Evolutionary conservation across 2,329 filamentous ascomycete genomes (phyloP), one percentile per base, ranked within the genome.

Genomic region (Geosmithia putterillii): DNA sequence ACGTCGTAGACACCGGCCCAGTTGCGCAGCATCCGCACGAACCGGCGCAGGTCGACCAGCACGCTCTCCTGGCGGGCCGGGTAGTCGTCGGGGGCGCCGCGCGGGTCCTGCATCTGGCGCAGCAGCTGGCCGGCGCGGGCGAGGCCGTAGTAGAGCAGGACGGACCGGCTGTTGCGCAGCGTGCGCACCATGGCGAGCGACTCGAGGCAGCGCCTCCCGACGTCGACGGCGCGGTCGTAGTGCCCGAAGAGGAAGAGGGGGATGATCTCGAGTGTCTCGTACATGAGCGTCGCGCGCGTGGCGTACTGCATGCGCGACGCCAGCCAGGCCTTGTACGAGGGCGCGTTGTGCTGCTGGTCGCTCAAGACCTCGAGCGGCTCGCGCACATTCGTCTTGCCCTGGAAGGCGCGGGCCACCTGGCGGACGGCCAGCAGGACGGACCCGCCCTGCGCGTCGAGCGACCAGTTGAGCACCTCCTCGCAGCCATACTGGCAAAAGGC

Each of bases 391-490:
- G 85, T 89, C 58, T 87, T 89, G 43, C 85, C 85, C 56, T 87
- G 82, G 18, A 89, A 61, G 19, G 85, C 81, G 41, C 82, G 74
- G 42, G 72, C 74, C 20, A 75, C 70, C 55, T 89, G 84, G 41
- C 81, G 67, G 3, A 81, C 68, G 3, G 74, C 71, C 46, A 83
- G 74, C 7, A 89, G 64, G 42, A 87, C 66, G 0, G 78, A 77
- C 2, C 85, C 85, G 15, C 85, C 85, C 45, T 83, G 71, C 1
- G 81, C 73, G 52, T 88, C 84, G 38, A 71, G 66, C 40, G 79
- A 67, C 84, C 84, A 89, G 41, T 81, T 77, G 2, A 76, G 76
- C 45, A 86, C 75, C 48, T 88, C 84, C 47, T 87, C 75, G 47
- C 80, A 82, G n/a, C 79, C 74, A 47, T 81, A 85, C 40, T 78